Evolutionary conservation across 208 protist genomes (phyloP), one percentile per base, ranked within the genome.

Genomic region (Leishmania amazonensis): DNA sequence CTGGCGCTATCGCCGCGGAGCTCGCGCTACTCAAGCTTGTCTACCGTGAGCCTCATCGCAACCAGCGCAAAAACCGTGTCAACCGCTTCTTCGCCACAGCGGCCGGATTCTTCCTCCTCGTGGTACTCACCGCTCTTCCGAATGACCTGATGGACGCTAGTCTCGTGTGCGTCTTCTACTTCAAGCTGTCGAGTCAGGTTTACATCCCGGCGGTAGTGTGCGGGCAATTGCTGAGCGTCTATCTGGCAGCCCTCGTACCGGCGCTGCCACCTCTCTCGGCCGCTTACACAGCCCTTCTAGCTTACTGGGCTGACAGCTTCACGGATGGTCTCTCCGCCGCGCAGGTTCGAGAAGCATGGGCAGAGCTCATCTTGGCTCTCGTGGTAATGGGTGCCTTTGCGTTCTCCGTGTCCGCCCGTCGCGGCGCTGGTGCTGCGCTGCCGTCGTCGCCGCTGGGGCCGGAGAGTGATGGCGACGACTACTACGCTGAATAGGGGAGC

Each of bases 151-250:
- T 94, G 19, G 87, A 90, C 64, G 83, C 81, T 21, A 90, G 86
- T 49, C 65, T 94, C 21, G n/a, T 94, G n/a, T 72, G 89, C 45
- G 65, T 91, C 28, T 75, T 93, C 17, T 35, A 86, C n/a, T 68
- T 78, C 19, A 81, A 89, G 65, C 81, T 95, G 31, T 87, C 88
- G 5, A 64, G 71, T n/a, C 64, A 81, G 31, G 89, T 90, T n/a
- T 95, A 92, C 82, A 75, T 78, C 7, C 91, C 91, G 6, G 87
- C 89, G 2, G 71, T 94, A 51, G 65, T 94, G 6, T 70, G 91
- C 9, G 90, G 89, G n/a, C 83, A 88, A 73, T 77, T 96, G 31
- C 47, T 89, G 62, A 86, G 87, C 57, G 91, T 91, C 35, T 96
- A 95, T 78, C 72, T 89, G 40, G 80, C 83, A 11, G 89, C 92